Conservation (phyloP, 73 alveolate genomes). For the Tetrahymena elliotti region DNA sequence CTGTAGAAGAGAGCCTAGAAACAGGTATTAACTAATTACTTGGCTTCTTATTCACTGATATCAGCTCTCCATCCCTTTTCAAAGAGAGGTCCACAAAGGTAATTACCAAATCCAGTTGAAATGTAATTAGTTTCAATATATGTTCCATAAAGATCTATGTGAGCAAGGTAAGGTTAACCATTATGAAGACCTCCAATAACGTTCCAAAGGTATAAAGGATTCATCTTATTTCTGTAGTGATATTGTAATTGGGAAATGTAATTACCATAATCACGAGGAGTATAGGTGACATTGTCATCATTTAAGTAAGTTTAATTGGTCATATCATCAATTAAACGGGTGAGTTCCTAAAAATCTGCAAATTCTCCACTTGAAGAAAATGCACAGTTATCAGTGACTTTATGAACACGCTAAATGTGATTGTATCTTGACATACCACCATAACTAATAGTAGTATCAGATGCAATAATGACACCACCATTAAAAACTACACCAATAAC, state of each 20-base stretch:
- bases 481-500: slow-evolving; percentile 69
- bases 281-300: slow-evolving; percentile 62
- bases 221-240: slow-evolving; percentile 61
- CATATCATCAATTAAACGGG: slow-evolving; percentile 52
- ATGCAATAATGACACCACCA: slow-evolving; percentile 70
- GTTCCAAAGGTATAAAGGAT: slow-evolving; percentile 65
- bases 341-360: slow-evolving; percentile 70
- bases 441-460: slow-evolving; percentile 58
- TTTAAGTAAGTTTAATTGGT: slow-evolving; percentile 54
- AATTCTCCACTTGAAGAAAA: slow-evolving; percentile 77
- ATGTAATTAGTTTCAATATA: slow-evolving; percentile 18
- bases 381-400: slow-evolving; percentile 50
- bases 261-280: slow-evolving; percentile 71
- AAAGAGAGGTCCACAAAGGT: slow-evolving; percentile 29
- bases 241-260: slow-evolving; percentile 57
- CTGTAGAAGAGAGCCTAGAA: slow-evolving; percentile 34
- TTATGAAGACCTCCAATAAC: slow-evolving; percentile 49
- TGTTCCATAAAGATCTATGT: slow-evolving; percentile 36
- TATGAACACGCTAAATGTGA: slow-evolving; percentile 44
- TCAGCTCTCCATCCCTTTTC: slow-evolving; percentile 33
- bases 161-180: slow-evolving; percentile 19
- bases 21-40: slow-evolving; percentile 8
- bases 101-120: slow-evolving; percentile 40
- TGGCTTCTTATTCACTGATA: slow-evolving; percentile 22
- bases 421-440: slow-evolving; percentile 66